Conservation (phyloP, 495 filamentous ascomycete genomes). For the Elasticomyces elasticus region DNA sequence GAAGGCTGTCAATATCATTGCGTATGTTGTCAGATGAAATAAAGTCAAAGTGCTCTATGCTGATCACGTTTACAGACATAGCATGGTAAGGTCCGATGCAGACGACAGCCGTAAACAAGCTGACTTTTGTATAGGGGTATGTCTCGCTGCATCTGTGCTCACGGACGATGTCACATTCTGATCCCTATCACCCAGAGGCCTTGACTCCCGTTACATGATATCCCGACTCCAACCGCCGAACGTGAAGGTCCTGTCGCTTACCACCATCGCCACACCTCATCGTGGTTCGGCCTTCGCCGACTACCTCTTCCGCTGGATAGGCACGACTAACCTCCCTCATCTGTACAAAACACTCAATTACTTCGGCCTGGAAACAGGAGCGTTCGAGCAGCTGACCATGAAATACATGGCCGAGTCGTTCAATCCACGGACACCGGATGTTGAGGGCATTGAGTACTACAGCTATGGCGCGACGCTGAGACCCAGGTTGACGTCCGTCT, state of each 20-base stretch:
- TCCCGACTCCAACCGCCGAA: constrained; percentile 59
- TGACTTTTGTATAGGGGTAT: constrained; percentile 37
- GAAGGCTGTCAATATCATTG: constrained; percentile 78
- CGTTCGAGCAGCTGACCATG: constrained; percentile 75
- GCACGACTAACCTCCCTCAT: constrained; percentile 46
- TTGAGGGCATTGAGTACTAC: constrained; percentile 68
- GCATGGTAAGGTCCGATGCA: constrained; percentile 47
- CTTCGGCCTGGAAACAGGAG: constrained; percentile 65
- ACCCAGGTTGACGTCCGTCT: constrained; percentile 60
- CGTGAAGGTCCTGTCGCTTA: constrained; percentile 67
- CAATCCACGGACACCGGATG: constrained; percentile 69
- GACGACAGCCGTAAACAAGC: background rate
- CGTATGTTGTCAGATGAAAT: constrained; percentile 40
- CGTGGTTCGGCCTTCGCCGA: constrained; percentile 76
- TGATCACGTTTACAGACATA: constrained; percentile 43
- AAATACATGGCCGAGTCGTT: constrained; percentile 74
- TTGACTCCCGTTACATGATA: constrained; percentile 91
- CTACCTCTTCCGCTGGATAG: constrained; percentile 65
- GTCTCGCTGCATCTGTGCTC: too few relatives aligned
- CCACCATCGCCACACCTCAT: constrained; percentile 84
- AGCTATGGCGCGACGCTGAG: constrained; percentile 76
- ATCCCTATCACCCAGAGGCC: constrained; percentile 45
- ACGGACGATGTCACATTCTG: constrained; percentile 17
- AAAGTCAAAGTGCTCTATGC: constrained; percentile 3
- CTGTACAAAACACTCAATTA: constrained; percentile 59